Base-by-base conservation (phyloP, 805 yeast genomes). In the Metschnikowia chrysomelidarum region DNA sequence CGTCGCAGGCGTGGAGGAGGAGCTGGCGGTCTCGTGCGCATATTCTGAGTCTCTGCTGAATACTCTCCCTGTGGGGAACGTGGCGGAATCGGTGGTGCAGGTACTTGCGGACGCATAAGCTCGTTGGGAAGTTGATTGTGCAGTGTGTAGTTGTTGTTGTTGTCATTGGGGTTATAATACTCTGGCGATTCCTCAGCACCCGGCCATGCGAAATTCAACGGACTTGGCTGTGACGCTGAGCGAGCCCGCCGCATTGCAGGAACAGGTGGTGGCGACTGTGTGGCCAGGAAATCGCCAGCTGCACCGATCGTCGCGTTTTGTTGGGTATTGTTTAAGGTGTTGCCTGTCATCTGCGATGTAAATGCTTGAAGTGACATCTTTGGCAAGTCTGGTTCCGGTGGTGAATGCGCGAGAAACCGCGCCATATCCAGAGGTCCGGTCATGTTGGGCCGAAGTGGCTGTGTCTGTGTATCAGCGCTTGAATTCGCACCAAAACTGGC, bases 1-100 rank as follows among this genome's bases (percentile, higher is more conserved):
- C 68, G 54, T 41, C 70, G 49, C 13, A 65, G 54, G 7, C 69
- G 67, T 2, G 73, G 71, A 1, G 72, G 72, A 1, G 70, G 71
- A 1, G 71, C 69, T 9, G 69, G 67, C 3, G 39, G 50, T 8
- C 16, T n/a, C n/a, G n/a, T n/a, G n/a, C n/a, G n/a, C n/a, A n/a
- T n/a, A n/a, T 17, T 23, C 12, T 32, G 32, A n/a, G 21, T 15
- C 7, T 30, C 31, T 3, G 44, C 32, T 5, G 41, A 26, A n/a
- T 18, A 17, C 5, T 10, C 20, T 3, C 30, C 39, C 7, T 46
- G 42, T 1, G 59, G 56, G 2, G 59, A 50, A 16, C 64, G 47
- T 2, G 59, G 54, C 3, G 62, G 64, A 2, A 50, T 46, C 1
- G 49, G 48, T 5, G 51, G 51, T 17, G 29, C 40, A 16, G 26